Conservation (phyloP, 441 rosid genomes). For the Melianthus villosus region DNA sequence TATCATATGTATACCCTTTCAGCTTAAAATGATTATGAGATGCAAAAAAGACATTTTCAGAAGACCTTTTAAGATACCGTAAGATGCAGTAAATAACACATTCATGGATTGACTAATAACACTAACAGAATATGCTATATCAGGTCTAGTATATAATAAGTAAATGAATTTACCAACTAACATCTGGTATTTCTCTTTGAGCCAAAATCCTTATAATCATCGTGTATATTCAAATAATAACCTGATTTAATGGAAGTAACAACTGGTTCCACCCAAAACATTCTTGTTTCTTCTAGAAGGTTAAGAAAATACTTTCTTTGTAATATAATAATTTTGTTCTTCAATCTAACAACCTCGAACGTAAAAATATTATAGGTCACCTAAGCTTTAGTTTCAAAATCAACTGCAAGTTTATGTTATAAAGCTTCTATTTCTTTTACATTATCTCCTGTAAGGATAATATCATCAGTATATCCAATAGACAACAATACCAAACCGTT, state of each 20-base stretch:
- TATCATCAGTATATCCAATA: constrained; percentile 3
- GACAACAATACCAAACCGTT: no score
- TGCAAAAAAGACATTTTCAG: no score
- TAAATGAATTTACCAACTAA: constrained; percentile 5
- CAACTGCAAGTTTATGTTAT: neutral
- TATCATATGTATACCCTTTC: neutral
- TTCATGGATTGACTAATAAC: constrained; percentile 5
- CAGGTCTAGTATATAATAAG: neutral
- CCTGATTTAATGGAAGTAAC: neutral
- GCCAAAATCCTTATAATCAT: neutral
- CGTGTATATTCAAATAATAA: neutral
- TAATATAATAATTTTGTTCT: neutral
- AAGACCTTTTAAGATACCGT: neutral
- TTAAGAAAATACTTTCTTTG: neutral
- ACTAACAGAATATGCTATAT: neutral
- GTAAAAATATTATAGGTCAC: neutral
- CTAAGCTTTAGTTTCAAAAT: constrained; percentile 2
- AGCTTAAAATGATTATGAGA: no score
- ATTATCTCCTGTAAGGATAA: constrained; percentile 1
- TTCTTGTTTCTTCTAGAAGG: neutral
- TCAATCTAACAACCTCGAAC: neutral
- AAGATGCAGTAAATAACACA: neutral
- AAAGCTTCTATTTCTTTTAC: neutral
- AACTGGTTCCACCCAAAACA: neutral
- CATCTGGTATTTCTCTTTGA: neutral